These are phyloP conservation scores for Scedosporium minutisporum DNA, from an alignment of 2,329 filamentous ascomycete species.

Conservation along the genomic window DNA sequence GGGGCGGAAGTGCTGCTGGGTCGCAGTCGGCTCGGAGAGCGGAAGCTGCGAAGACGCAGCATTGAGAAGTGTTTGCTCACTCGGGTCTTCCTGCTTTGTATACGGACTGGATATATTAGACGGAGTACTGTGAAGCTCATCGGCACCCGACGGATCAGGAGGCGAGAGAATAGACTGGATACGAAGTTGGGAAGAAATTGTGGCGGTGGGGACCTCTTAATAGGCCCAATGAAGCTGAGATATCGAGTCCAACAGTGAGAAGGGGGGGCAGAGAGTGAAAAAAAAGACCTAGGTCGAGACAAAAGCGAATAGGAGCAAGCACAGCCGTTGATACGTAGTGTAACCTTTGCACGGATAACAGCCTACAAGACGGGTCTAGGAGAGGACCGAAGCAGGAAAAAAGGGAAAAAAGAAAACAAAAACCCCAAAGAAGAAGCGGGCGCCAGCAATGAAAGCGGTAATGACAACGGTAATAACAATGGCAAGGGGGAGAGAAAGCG, in stretches of 20 bases:
- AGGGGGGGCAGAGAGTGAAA: background rate
- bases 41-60: background rate
- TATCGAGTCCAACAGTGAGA: background rate
- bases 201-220: constrained; percentile 29
- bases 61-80: background rate
- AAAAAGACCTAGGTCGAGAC: background rate
- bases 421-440: background rate
- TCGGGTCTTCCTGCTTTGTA: constrained; percentile 1
- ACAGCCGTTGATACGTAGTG: background rate
- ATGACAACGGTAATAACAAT: no score
- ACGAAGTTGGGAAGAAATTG: constrained; percentile 39
- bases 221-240: background rate
- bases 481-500: no score
- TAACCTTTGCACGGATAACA: background rate
- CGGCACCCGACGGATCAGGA: constrained; percentile 26
- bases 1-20: background rate
- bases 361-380: background rate
- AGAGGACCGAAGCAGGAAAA: background rate
- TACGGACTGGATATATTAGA: constrained; percentile 2
- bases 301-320: background rate
- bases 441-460: no score
- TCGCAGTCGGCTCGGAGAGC: background rate
- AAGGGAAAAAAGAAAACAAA: background rate
- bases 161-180: constrained; percentile 43
- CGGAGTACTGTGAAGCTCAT: constrained; percentile 21